These are phyloP conservation scores for Ophiostoma fasciatum DNA, from an alignment of 2,329 filamentous ascomycete species.

Conservation along the genomic window DNA sequence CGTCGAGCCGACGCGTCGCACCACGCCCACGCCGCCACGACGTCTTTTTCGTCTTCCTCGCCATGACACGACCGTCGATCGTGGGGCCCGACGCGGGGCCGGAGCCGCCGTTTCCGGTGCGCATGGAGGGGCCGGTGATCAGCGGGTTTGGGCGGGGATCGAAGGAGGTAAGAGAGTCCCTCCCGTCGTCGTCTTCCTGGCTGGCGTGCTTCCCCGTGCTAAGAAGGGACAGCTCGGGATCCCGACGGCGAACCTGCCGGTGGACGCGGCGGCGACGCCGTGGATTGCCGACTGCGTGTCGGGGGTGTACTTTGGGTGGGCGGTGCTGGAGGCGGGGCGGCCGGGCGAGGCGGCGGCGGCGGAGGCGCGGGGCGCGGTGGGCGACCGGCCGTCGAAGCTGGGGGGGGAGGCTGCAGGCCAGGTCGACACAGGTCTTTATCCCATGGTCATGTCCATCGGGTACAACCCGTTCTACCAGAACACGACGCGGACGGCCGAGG, in stretches of 20 bases:
- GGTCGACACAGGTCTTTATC: too few species aligned
- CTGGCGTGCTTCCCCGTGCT: neutral
- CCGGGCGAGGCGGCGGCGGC: conserved; percentile 27
- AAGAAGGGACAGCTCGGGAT: conserved; percentile 60
- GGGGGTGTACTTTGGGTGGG: conserved; percentile 92
- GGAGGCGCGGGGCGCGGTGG: conserved; percentile 23
- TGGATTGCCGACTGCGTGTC: conserved; percentile 52
- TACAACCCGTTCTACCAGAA: conserved; percentile 99
- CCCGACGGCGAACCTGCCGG: conserved; percentile 83
- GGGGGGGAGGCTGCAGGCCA: neutral
- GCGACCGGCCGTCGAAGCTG: conserved; percentile 16
- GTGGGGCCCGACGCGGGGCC: conserved; percentile 63
- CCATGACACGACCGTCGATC: conserved; percentile 43
- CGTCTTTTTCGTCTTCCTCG: neutral
- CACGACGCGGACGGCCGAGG: conserved; percentile 70
- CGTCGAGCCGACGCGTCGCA: too few species aligned
- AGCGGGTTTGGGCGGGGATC: conserved; percentile 88
- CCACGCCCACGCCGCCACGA: too few species aligned
- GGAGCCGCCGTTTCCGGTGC: conserved; percentile 63
- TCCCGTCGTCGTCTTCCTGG: conserved; percentile 11
- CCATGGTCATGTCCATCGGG: conserved; percentile 87
- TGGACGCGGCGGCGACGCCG: conserved; percentile 43
- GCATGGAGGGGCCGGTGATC: conserved; percentile 74
- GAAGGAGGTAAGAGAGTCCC: conserved; percentile 77
- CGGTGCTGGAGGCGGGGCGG: conserved; percentile 48